A percentile compares a stretch with the other conserved stretches of the same genome.
These are phyloP conservation scores for Dalechampia spathulata DNA, from an alignment of 441 rosid genomes.

Conservation along the genomic window DNA sequence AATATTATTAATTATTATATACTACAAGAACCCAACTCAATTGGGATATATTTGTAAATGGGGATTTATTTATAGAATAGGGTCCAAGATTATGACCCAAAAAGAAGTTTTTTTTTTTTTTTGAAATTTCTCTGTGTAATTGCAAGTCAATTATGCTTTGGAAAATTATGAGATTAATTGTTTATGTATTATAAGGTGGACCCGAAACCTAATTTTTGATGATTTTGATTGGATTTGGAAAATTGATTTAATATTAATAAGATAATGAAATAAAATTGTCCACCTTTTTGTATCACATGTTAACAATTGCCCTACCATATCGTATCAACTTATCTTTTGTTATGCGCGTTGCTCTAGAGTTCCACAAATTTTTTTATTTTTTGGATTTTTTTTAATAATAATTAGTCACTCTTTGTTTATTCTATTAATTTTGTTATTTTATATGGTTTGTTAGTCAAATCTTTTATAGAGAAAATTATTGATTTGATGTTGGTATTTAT, in stretches of 20 bases:
- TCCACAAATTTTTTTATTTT: background rate
- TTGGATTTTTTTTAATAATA: background rate
- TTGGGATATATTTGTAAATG: background rate
- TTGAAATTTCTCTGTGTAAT: background rate
- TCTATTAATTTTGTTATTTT: background rate
- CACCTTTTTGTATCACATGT: constrained; percentile 23
- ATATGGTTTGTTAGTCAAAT: too few relatives aligned
- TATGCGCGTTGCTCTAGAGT: constrained; percentile 23
- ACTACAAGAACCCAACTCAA: background rate
- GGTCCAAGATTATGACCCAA: constrained; percentile 7
- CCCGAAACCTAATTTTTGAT: constrained; percentile 3
- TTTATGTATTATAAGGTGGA: constrained; percentile 13
- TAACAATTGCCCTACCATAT: constrained; percentile 19
- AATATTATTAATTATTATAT: background rate
- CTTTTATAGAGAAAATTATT: too few relatives aligned
- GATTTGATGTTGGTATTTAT: background rate
- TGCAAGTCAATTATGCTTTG: constrained; percentile 1
- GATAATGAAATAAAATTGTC: background rate
- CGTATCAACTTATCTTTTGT: constrained; percentile 5
- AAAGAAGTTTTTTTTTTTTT: background rate
- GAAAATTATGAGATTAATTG: constrained; percentile 11
- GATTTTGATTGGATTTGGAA: background rate
- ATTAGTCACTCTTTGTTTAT: too few relatives aligned
- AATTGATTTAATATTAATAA: background rate
- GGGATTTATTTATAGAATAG: constrained; percentile 1